phyloP scores from a whole-genome alignment of 2,329 filamentous ascomycete species.

The Magnaporthales sp. region DNA sequence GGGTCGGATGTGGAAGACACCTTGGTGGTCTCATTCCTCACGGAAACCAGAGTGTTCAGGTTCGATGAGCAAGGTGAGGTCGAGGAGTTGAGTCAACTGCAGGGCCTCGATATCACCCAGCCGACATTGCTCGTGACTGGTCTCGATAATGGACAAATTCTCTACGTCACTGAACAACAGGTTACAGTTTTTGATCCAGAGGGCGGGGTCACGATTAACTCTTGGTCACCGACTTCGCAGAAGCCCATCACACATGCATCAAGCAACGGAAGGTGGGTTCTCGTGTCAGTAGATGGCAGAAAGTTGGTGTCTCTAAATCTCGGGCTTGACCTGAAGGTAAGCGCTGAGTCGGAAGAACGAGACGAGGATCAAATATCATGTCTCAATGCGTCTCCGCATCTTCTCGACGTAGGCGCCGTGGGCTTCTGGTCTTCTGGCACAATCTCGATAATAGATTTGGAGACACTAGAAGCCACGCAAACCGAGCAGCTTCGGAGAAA shows the following conservation, averaged over 20 bases:
- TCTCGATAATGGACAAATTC: slow-evolving; percentile 50
- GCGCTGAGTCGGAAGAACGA: slow-evolving; percentile 51
- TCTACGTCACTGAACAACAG: slow-evolving; percentile 66
- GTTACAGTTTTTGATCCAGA: slow-evolving; percentile 56
- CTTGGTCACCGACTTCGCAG: slow-evolving; percentile 44
- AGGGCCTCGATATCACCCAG: slow-evolving; percentile 59
- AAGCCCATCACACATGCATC: slow-evolving; percentile 70
- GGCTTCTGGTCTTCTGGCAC: slow-evolving; percentile 83
- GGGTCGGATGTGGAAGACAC: slow-evolving; percentile 50
- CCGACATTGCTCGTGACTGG: slow-evolving; percentile 66
- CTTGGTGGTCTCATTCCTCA: slow-evolving; percentile 70
- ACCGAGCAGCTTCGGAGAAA: slow-evolving; percentile 52
- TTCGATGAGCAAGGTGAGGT: slow-evolving; percentile 70
- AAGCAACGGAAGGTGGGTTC: slow-evolving; percentile 57
- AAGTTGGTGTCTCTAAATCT: slow-evolving; percentile 62
- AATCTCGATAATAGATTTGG: slow-evolving; percentile 64
- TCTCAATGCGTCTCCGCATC: slow-evolving; percentile 60
- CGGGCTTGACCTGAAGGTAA: slow-evolving; percentile 44
- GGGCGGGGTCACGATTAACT: slow-evolving; percentile 40
- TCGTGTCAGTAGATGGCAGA: slow-evolving; percentile 72
- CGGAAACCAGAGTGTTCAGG: slow-evolving; percentile 73
- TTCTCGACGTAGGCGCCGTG: slow-evolving; percentile 62
- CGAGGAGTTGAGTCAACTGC: slow-evolving; percentile 74
- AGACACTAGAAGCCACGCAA: slow-evolving; percentile 51
- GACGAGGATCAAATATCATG: slow-evolving; percentile 75